phyloP scores from a whole-genome alignment of 768 basidiomycete species.

The Lactarius deliciosus region DNA sequence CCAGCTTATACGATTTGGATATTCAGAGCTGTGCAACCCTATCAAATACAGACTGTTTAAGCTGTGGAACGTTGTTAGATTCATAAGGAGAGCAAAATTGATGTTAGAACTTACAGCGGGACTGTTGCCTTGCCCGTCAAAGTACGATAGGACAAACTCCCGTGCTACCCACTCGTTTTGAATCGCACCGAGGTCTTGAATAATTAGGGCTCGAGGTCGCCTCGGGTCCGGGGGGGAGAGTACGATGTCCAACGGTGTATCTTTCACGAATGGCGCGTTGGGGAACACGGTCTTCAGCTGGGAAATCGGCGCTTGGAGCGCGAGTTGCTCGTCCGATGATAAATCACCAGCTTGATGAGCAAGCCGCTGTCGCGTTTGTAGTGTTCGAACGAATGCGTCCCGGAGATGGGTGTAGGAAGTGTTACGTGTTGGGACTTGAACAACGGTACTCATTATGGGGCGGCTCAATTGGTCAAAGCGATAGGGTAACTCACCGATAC shows the following conservation, averaged over 20 bases:
- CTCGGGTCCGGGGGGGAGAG: slow-evolving; percentile 53
- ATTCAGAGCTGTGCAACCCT: slow-evolving; percentile 27
- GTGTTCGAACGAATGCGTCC: slow-evolving; percentile 77
- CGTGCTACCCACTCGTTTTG: slow-evolving; percentile 74
- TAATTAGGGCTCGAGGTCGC: slow-evolving; percentile 54
- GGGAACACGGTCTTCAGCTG: slow-evolving; percentile 78
- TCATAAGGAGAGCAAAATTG: neutral
- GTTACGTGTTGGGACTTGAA: slow-evolving; percentile 71
- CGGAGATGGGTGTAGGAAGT: slow-evolving; percentile 79
- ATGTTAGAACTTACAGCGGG: slow-evolving; percentile 55
- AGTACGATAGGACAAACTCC: slow-evolving; percentile 72
- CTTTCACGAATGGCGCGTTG: slow-evolving; percentile 63
- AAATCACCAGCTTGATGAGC: slow-evolving; percentile 53
- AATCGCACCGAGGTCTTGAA: slow-evolving; percentile 71
- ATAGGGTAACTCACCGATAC: slow-evolving; percentile 54
- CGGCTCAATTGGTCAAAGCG: neutral
- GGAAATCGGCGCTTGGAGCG: slow-evolving; percentile 60
- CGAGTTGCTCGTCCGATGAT: slow-evolving; percentile 57
- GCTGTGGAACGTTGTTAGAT: slow-evolving; percentile 36
- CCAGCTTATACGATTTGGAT: neutral
- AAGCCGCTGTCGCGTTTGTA: slow-evolving; percentile 58
- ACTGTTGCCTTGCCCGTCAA: slow-evolving; percentile 68
- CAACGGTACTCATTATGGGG: slow-evolving; percentile 10
- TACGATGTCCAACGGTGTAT: slow-evolving; percentile 66
- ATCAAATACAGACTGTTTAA: slow-evolving; percentile 52